phyloP scores from a whole-genome alignment of 1,284 basidiomycete genomes.

The Ganoderma resinaceum region DNA sequence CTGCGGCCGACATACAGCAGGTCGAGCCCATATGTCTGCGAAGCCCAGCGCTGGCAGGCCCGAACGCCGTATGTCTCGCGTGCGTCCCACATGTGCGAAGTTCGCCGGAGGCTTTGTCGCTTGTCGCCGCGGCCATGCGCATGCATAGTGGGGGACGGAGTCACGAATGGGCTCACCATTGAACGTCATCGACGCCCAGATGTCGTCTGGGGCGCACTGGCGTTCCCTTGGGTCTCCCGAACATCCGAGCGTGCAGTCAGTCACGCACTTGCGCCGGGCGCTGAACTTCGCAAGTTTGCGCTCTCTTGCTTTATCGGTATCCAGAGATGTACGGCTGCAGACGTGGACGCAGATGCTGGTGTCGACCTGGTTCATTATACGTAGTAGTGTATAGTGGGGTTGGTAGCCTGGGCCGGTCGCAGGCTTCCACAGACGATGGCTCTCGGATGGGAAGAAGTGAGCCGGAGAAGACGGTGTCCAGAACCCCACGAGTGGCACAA shows the following conservation, averaged over 20 bases:
- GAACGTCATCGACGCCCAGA: not conserved
- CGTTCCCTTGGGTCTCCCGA: not conserved
- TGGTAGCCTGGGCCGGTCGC: slow-evolving; percentile 8
- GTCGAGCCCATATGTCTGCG: slow-evolving; percentile 2
- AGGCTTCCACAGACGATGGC: slow-evolving; percentile 19
- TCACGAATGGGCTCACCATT: not conserved
- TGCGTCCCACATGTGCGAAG: slow-evolving; percentile 16
- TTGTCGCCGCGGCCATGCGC: not conserved
- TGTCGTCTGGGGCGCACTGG: not conserved
- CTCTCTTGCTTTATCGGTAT: not conserved
- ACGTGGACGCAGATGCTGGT: slow-evolving; percentile 11
- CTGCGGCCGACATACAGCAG: not conserved
- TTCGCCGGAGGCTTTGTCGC: not conserved
- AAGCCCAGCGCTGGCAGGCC: slow-evolving; percentile 8
- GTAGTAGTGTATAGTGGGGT: not conserved
- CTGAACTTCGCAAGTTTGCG: not conserved
- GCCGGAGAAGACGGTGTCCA: slow-evolving; percentile 11
- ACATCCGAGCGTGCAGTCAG: not conserved
- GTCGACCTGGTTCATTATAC: slow-evolving; percentile 25
- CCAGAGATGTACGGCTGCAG: not conserved
- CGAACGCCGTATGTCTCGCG: slow-evolving; percentile 20
- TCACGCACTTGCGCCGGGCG: not conserved
- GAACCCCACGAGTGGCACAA: slow-evolving; percentile 15
- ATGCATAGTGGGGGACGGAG: not conserved
- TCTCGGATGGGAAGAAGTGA: slow-evolving; percentile 9